These are phyloP conservation scores for Chaetoscypha palmicola DNA, from an alignment of 2,329 filamentous ascomycete genomes.

Conservation along the genomic window DNA sequence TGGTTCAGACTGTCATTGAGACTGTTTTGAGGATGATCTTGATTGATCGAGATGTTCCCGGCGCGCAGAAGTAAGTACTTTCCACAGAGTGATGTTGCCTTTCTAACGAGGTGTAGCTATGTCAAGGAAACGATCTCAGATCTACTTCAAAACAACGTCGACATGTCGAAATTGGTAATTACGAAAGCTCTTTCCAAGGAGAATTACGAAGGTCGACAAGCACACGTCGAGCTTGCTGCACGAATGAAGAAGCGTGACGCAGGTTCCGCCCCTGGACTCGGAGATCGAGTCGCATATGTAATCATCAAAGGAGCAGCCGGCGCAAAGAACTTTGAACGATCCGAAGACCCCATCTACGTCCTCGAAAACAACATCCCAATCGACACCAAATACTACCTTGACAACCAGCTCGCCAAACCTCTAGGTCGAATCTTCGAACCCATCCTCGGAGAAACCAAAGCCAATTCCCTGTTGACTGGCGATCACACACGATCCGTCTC, in stretches of 20 bases:
- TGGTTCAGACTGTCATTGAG: slow-evolving; percentile 96
- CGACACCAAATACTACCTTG: slow-evolving; percentile 96
- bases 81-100: neutral
- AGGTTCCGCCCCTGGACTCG: slow-evolving; percentile 84
- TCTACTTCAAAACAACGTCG: slow-evolving; percentile 91
- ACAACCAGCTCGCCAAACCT: slow-evolving; percentile 96
- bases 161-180: slow-evolving; percentile 99
- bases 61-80: slow-evolving; percentile 77
- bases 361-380: slow-evolving; percentile 97
- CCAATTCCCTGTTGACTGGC: slow-evolving; percentile 76
- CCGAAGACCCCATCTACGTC: slow-evolving; percentile 94
- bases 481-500: slow-evolving; percentile 94
- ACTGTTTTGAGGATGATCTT: slow-evolving; percentile 92
- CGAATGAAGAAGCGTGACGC: slow-evolving; percentile 97
- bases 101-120: slow-evolving; percentile 52
- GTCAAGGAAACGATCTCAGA: slow-evolving; percentile 96
- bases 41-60: slow-evolving; percentile 84
- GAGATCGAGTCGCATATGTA: slow-evolving; percentile 95
- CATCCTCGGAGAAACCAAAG: slow-evolving; percentile 89
- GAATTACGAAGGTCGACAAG: slow-evolving; percentile 86
- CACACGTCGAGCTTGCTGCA: slow-evolving; percentile 89
- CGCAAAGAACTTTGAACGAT: slow-evolving; percentile 93
- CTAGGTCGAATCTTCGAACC: slow-evolving; percentile 95
- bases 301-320: slow-evolving; percentile 88
- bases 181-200: slow-evolving; percentile 92